Percentiles rank a stretch among this genome's conserved stretches.
phyloP scores from a whole-genome alignment of 2,329 filamentous ascomycete species.

The Penicillium digitatum region DNA sequence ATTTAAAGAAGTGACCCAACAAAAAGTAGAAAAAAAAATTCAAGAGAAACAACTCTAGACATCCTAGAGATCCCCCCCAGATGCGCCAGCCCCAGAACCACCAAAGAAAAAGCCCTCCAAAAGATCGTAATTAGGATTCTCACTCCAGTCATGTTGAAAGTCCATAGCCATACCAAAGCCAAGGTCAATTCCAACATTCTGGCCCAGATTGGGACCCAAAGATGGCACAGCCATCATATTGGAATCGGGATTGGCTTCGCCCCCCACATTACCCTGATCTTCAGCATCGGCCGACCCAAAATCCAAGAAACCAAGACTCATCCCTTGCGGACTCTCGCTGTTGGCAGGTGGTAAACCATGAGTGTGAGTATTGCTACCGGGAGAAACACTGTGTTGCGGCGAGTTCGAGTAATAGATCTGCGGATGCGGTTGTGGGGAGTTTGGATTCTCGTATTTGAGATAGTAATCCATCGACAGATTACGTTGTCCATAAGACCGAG shows the following conservation, averaged over 20 bases:
- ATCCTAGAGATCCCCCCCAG: constrained; percentile 19
- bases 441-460: constrained; percentile 35
- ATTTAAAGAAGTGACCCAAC: not conserved
- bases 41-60: not conserved
- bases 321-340: constrained; percentile 29
- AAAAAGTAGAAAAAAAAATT: not conserved
- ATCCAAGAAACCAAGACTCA: constrained; percentile 55
- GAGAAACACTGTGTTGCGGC: constrained; percentile 34
- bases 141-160: constrained; percentile 49
- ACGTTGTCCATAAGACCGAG: constrained; percentile 26
- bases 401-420: constrained; percentile 35
- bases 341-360: constrained; percentile 23
- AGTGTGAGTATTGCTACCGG: constrained; percentile 25
- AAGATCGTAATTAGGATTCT: constrained; percentile 48
- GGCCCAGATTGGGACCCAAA: constrained; percentile 29
- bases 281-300: constrained; percentile 42
- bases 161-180: constrained; percentile 46
- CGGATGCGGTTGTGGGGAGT: constrained; percentile 32
- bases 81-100: constrained; percentile 32
- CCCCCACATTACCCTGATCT: constrained; percentile 22
- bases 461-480: constrained; percentile 34
- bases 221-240: constrained; percentile 29
- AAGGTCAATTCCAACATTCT: constrained; percentile 44
- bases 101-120: constrained; percentile 57
- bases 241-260: constrained; percentile 31